These are phyloP conservation scores for Fusarium duplospermum DNA, from an alignment of 2,329 filamentous ascomycete genomes.

Conservation along the genomic window DNA sequence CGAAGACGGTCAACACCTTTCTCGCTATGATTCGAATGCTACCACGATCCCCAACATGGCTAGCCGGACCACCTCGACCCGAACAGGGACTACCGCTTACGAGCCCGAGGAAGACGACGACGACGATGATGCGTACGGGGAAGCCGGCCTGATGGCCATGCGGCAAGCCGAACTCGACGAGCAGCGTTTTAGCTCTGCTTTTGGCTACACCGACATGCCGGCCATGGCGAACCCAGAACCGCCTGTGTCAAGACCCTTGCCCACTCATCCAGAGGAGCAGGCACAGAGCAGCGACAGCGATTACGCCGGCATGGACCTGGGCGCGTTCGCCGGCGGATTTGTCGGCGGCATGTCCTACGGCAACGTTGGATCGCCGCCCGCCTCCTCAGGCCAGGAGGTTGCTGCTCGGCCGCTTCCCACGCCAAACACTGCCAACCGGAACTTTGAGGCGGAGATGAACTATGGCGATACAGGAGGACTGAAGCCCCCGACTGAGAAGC, in stretches of 20 bases:
- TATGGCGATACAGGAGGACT: constrained; percentile 91
- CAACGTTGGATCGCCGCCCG: constrained; percentile 56
- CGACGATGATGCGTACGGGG: constrained; percentile 89
- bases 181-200: constrained; percentile 57
- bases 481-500: constrained; percentile 77
- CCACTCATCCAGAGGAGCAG: constrained; percentile 63
- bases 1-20: constrained; percentile 58
- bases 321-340: constrained; percentile 79
- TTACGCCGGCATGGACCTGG: constrained; percentile 76
- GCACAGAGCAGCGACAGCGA: constrained; percentile 75
- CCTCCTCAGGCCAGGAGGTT: constrained; percentile 56
- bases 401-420: constrained; percentile 62
- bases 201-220: constrained; percentile 49
- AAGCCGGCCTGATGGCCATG: constrained; percentile 85
- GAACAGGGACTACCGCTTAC: constrained; percentile 31
- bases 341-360: constrained; percentile 64
- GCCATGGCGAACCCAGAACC: constrained; percentile 42
- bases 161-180: constrained; percentile 85
- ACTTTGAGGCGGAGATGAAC: constrained; percentile 75
- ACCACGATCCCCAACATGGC: constrained; percentile 54
- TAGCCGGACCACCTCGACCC: constrained; percentile 37
- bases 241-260: constrained; percentile 50
- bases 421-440: constrained; percentile 50
- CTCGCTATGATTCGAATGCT: constrained; percentile 62
- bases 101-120: constrained; percentile 62